Evolutionary conservation across 176 grass and related monocot species (phyloP).

Genomic region (Oryza officinalis): DNA sequence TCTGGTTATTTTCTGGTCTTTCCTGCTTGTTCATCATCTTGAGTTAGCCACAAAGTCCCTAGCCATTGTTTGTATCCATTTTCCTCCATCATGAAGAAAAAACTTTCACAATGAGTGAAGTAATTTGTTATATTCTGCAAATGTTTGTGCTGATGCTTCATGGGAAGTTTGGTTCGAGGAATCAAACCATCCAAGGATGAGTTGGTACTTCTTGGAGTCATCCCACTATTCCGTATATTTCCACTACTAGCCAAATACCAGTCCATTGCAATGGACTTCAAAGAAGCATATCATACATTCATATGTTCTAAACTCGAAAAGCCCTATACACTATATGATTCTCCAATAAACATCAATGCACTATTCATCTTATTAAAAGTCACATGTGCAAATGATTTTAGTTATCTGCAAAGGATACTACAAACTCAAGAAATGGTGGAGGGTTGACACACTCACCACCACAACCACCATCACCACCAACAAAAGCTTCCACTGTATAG

Average conservation of each 20-base stretch:
- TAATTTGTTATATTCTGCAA: background rate
- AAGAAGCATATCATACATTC: too few relatives aligned
- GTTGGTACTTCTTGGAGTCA: background rate
- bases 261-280: too few relatives aligned
- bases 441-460: background rate
- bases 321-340: too few relatives aligned
- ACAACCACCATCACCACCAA: background rate
- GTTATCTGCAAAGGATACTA: background rate
- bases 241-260: too few relatives aligned
- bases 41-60: slow-evolving; percentile 3
- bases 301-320: too few relatives aligned
- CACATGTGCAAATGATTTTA: too few relatives aligned
- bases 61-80: background rate
- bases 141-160: slow-evolving; percentile 3
- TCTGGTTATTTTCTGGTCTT: background rate
- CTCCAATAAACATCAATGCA: too few relatives aligned
- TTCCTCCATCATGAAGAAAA: background rate
- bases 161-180: background rate
- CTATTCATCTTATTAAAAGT: too few relatives aligned
- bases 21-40: slow-evolving; percentile 7
- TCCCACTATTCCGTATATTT: background rate
- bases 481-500: background rate
- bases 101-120: background rate
- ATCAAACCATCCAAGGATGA: background rate
- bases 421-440: background rate